Percentiles rank a stretch among this genome's conserved stretches.
These are phyloP conservation scores for Sugiyamaella mastotermitis DNA, from an alignment of 805 yeast species.

Conservation along the genomic window DNA sequence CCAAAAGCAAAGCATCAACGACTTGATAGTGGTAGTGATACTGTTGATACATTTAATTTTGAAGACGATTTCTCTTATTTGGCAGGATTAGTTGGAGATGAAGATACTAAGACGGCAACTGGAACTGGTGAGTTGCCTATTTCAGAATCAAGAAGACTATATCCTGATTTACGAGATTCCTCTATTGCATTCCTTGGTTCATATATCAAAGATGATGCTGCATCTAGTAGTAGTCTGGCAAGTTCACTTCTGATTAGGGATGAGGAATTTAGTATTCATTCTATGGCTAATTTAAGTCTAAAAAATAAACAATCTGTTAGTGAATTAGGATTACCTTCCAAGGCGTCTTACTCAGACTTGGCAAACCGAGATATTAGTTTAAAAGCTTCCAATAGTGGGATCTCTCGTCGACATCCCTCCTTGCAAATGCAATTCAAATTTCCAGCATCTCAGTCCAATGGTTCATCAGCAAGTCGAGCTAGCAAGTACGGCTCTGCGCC, in stretches of 20 bases:
- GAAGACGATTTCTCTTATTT: constrained; percentile 30
- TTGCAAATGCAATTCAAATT: constrained; percentile 7
- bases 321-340: constrained; percentile 6
- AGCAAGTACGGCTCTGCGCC: constrained; percentile 1
- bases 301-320: constrained; percentile 3
- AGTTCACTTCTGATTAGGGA: constrained; percentile 1
- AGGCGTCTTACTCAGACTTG: constrained; percentile 1
- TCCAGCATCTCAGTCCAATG: too few species aligned
- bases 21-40: background rate
- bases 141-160: constrained; percentile 16
- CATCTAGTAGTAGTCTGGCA: constrained; percentile 2
- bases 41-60: constrained; percentile 15
- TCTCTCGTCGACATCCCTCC: constrained; percentile 4
- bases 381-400: background rate
- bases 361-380: background rate
- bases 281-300: background rate
- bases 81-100: constrained; percentile 29
- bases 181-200: constrained; percentile 29
- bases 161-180: constrained; percentile 29
- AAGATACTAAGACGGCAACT: constrained; percentile 15
- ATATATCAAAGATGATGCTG: constrained; percentile 17
- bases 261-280: constrained; percentile 3
- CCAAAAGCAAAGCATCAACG: background rate
- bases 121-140: constrained; percentile 6
- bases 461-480: too few species aligned